Base-by-base conservation (phyloP, 768 basidiomycete genomes). In the Cystofilobasidium bisporidii region DNA sequence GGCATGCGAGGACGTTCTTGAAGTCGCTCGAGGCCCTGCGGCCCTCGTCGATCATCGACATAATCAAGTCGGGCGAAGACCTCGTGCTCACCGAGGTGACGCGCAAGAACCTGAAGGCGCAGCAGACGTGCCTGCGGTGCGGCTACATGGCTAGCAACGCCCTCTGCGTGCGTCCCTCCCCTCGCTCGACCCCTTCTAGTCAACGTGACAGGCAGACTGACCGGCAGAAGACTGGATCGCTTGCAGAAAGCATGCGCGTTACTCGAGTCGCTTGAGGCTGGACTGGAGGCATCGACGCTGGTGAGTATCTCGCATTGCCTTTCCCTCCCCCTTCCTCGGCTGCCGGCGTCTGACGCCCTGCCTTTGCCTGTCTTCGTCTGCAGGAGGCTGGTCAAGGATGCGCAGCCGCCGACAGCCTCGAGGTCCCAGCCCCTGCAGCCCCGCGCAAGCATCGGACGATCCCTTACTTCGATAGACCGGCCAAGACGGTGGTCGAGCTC, bases 101-200 rank as follows among this genome's bases (percentile, higher is more conserved):
- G n/a, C 89, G 86, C 74, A 86, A 85, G 17, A 83, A 83, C 0
- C 88, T 91, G 76, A 91, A 91, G 75, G 77, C 81, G 33, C 89
- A 92, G 77, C 89, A 90, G 79, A 91, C 85, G 20, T 99, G 96
- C 75, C 81, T 85, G 72, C 82, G 91, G 57, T 99, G 96, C 72
- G 92, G 92, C 3, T 93, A 93, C 75, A 93, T 98, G 81, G 88
- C 92, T 3, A 93, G 90, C 70, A 96, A 98, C 72, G 86, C 87
- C n/a, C 78, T 99, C 40, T 77, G 77, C 68, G 76, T 76, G 18
- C 71, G 74, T 75, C 24, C 47, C 36, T 28, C 17, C 20, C 30
- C 38, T n/a, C 24, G 26, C 5, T 10, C 8, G 14, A 3, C 9
- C 36, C 12, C 38, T n/a, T 33, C 22, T n/a, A 14, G 3, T 36